phyloP scores from a whole-genome alignment of 2,329 filamentous ascomycete species.

The Aureobasidium uvarum region DNA sequence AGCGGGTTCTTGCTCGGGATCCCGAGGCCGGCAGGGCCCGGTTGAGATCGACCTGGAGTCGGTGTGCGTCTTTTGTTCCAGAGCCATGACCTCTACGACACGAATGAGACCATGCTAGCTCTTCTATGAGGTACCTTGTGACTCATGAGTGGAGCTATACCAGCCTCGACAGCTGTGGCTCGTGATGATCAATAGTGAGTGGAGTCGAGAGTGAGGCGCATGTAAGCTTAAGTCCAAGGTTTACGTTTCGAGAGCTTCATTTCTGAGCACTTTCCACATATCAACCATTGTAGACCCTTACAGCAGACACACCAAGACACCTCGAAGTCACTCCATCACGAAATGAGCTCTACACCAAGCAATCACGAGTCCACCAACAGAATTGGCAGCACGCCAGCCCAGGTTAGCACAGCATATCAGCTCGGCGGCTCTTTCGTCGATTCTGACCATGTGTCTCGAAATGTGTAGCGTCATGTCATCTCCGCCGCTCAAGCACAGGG shows the following conservation, averaged over 20 bases:
- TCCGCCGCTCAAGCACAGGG: slow-evolving; percentile 32
- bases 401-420: slow-evolving; percentile 1
- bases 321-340: background rate
- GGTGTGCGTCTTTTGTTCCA: background rate
- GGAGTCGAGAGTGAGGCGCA: slow-evolving; percentile 12
- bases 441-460: background rate
- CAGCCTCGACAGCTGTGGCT: background rate
- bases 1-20: background rate
- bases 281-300: background rate
- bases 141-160: background rate
- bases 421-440: background rate
- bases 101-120: background rate
- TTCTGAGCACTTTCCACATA: background rate
- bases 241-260: background rate
- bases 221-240: slow-evolving; percentile 14
- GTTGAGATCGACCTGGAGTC: slow-evolving; percentile 14
- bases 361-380: slow-evolving; percentile 20
- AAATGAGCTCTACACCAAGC: slow-evolving; percentile 7
- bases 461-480: slow-evolving; percentile 33
- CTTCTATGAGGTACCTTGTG: background rate
- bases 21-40: background rate
- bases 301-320: background rate
- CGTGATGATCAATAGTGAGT: slow-evolving; percentile 14
- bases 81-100: background rate
- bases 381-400: slow-evolving; percentile 20